Percentiles rank a stretch among this genome's conserved stretches.
phyloP scores from a whole-genome alignment of 345 rosid genomes.

The Populus simonii region DNA sequence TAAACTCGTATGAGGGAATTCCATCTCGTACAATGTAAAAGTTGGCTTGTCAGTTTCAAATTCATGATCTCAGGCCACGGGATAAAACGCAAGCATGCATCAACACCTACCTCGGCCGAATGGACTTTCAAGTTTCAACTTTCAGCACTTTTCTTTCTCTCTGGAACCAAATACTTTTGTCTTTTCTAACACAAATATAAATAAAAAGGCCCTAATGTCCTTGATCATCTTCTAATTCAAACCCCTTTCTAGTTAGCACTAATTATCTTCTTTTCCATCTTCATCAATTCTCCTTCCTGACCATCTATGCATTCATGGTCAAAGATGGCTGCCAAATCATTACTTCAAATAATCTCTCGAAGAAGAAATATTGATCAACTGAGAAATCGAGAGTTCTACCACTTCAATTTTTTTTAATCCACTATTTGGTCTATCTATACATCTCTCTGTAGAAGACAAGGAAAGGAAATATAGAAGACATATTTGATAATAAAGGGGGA shows the following conservation, averaged over 20 bases:
- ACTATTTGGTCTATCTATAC: slow-evolving; percentile 32
- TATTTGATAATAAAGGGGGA: neutral
- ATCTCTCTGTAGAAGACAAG: slow-evolving; percentile 19
- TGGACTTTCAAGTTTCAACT: slow-evolving; percentile 9
- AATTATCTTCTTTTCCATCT: neutral
- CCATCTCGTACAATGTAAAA: neutral
- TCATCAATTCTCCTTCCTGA: neutral
- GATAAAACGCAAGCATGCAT: slow-evolving; percentile 13
- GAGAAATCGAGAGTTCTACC: slow-evolving; percentile 12
- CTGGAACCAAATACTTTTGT: neutral
- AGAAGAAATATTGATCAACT: neutral
- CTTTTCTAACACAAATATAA: slow-evolving; percentile 1
- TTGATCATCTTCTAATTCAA: neutral
- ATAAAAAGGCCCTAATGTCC: neutral
- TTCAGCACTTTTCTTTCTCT: slow-evolving; percentile 8
- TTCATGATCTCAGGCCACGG: neutral
- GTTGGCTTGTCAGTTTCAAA: neutral
- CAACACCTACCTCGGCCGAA: neutral
- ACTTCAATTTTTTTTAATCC: slow-evolving; percentile 25
- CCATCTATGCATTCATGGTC: slow-evolving; percentile 4
- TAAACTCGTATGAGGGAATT: no score
- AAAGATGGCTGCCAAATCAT: slow-evolving; percentile 23
- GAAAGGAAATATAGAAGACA: slow-evolving; percentile 13
- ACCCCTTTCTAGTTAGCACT: neutral
- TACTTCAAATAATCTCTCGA: slow-evolving; percentile 2